phyloP scores from a whole-genome alignment of 2,329 filamentous ascomycete species.

The Paradendryphiella salina region DNA sequence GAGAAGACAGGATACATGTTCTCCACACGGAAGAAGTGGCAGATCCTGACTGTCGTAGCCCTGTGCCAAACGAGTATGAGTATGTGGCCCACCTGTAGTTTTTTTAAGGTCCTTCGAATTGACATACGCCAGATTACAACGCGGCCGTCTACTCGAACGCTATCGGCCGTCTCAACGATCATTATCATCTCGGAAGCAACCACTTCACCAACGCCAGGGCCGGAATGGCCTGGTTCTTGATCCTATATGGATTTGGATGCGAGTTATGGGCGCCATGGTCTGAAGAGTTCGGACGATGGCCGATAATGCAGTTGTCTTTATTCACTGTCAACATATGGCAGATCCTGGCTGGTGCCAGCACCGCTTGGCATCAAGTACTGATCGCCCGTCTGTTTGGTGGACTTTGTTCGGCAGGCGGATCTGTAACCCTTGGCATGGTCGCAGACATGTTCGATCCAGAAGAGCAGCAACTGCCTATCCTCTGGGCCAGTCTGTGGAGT shows the following conservation, averaged over 20 bases:
- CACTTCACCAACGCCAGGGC: conserved; percentile 49
- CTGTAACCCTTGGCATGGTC: conserved; percentile 66
- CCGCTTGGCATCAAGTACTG: conserved; percentile 64
- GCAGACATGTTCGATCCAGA: conserved; percentile 64
- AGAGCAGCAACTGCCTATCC: conserved; percentile 69
- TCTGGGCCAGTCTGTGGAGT: conserved; percentile 57
- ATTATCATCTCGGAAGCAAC: conserved; percentile 55
- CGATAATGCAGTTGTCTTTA: conserved; percentile 71
- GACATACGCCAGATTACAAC: conserved; percentile 53
- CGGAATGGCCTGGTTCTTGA: conserved; percentile 76
- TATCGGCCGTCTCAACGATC: conserved; percentile 56
- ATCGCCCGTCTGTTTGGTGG: conserved; percentile 56
- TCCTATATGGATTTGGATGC: conserved; percentile 81
- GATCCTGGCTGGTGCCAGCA: conserved; percentile 64
- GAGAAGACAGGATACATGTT: conserved; percentile 51
- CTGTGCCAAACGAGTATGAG: conserved; percentile 56
- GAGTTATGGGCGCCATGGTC: conserved; percentile 82
- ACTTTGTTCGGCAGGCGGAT: conserved; percentile 61
- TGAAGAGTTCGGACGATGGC: conserved; percentile 77
- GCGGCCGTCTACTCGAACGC: conserved; percentile 60
- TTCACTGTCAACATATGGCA: conserved; percentile 72
- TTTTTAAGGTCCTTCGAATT: conserved; percentile 17
- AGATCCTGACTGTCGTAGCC: conserved; percentile 57
- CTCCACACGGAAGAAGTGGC: conserved; percentile 57
- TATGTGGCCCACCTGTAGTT: conserved; percentile 48